These are phyloP conservation scores for Diaporthe destruens DNA, from an alignment of 2,329 filamentous ascomycete genomes.

Conservation along the genomic window DNA sequence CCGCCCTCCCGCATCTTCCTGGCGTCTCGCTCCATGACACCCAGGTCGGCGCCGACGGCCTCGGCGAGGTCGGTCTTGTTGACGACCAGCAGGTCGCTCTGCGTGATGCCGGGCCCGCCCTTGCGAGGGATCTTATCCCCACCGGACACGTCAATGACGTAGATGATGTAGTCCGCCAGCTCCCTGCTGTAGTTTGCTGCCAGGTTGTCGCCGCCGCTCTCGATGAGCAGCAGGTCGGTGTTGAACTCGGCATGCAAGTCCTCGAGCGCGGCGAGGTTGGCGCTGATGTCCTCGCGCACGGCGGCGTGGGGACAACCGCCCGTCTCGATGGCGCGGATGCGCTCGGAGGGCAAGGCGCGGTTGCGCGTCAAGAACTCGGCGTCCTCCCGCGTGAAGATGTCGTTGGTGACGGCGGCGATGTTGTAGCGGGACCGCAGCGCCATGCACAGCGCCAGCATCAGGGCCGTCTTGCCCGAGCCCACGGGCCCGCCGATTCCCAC, in stretches of 20 bases:
- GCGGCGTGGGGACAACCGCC: slow-evolving; percentile 97
- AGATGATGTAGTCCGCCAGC: slow-evolving; percentile 97
- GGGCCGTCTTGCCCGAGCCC: slow-evolving; percentile 95
- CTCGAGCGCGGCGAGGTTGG: slow-evolving; percentile 93
- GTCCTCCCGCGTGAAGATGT: slow-evolving; percentile 98
- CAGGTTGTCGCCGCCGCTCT: slow-evolving; percentile 95
- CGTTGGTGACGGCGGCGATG: slow-evolving; percentile 96
- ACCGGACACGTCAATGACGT: slow-evolving; percentile 96
- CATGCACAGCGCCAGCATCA: slow-evolving; percentile 94
- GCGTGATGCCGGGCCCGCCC: slow-evolving; percentile 96
- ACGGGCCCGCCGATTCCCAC: slow-evolving; percentile 99
- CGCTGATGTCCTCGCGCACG: slow-evolving; percentile 94
- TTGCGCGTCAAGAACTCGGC: slow-evolving; percentile 95
- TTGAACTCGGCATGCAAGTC: slow-evolving; percentile 85
- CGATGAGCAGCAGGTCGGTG: slow-evolving; percentile 90
- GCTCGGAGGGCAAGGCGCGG: slow-evolving; percentile 82
- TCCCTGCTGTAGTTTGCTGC: slow-evolving; percentile 97
- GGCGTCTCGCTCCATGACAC: slow-evolving; percentile 94
- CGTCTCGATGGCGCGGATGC: slow-evolving; percentile 96
- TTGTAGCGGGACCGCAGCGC: slow-evolving; percentile 84
- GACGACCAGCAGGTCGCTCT: slow-evolving; percentile 91
- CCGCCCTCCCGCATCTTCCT: slow-evolving; percentile 96
- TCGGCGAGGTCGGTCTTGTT: slow-evolving; percentile 98
- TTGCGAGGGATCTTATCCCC: slow-evolving; percentile 98
- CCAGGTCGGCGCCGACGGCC: slow-evolving; percentile 88